These are phyloP conservation scores for Fusarium algeriense DNA, from an alignment of 2,329 filamentous ascomycete species.

Conservation along the genomic window DNA sequence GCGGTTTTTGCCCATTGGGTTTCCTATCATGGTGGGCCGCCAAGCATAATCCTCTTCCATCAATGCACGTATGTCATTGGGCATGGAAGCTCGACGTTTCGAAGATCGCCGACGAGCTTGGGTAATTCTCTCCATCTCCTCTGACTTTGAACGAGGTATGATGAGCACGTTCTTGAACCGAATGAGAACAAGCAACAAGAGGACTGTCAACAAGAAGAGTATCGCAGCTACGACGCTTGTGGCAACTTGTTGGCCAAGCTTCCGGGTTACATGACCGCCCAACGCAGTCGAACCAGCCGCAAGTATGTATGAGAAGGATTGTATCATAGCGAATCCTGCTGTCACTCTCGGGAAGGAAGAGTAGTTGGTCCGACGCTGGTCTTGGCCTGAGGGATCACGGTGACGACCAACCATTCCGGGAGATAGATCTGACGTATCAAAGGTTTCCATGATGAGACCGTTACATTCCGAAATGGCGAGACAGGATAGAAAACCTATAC, in stretches of 20 bases:
- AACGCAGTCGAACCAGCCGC: slow-evolving; percentile 76
- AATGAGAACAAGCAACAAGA: slow-evolving; percentile 71
- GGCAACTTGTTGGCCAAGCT: slow-evolving; percentile 74
- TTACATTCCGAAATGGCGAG: slow-evolving; percentile 82
- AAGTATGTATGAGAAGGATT: slow-evolving; percentile 76
- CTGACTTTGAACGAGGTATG: slow-evolving; percentile 71
- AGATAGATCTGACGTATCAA: slow-evolving; percentile 83
- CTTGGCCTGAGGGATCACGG: slow-evolving; percentile 55
- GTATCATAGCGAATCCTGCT: slow-evolving; percentile 78
- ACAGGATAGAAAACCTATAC: slow-evolving; percentile 77
- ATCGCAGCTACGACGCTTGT: slow-evolving; percentile 77
- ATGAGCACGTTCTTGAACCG: slow-evolving; percentile 76
- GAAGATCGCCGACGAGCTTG: slow-evolving; percentile 63
- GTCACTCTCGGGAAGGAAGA: slow-evolving; percentile 80
- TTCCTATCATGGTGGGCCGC: slow-evolving; percentile 78
- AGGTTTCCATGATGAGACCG: slow-evolving; percentile 83
- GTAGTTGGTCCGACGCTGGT: slow-evolving; percentile 72
- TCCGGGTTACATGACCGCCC: slow-evolving; percentile 75
- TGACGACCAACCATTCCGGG: slow-evolving; percentile 74
- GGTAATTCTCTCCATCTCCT: slow-evolving; percentile 66
- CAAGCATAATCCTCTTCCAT: slow-evolving; percentile 70
- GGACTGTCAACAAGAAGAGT: slow-evolving; percentile 71
- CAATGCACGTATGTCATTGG: slow-evolving; percentile 53
- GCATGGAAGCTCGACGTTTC: slow-evolving; percentile 59
- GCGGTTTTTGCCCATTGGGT: slow-evolving; percentile 75